phyloP scores from a whole-genome alignment of 2,329 filamentous ascomycete genomes.

The Fusarium subtropicale region DNA sequence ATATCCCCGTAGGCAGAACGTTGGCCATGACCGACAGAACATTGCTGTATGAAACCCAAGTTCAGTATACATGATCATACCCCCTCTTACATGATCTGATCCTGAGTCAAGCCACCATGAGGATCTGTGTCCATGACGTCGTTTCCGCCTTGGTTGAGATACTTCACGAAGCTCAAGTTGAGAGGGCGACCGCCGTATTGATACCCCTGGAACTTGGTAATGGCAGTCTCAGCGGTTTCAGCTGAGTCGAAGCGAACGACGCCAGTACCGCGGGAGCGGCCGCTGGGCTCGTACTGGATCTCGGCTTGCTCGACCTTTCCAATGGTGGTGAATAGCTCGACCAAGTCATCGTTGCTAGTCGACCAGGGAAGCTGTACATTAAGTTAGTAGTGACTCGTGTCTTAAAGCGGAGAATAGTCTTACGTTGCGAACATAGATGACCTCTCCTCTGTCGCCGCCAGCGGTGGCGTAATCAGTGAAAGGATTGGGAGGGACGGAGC shows the following conservation, averaged over 20 bases:
- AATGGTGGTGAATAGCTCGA: conserved; percentile 97
- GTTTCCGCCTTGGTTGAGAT: conserved; percentile 75
- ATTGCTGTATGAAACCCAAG: conserved; percentile 12
- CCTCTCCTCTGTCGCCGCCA: conserved; percentile 83
- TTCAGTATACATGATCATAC: conserved; percentile 25
- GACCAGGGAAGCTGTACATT: conserved; percentile 88
- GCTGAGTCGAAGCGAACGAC: conserved; percentile 92
- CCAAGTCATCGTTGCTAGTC: conserved; percentile 96
- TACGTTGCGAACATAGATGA: conserved; percentile 97
- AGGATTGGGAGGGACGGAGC: conserved; percentile 76
- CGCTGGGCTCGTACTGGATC: conserved; percentile 98
- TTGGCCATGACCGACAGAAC: conserved; percentile 17
- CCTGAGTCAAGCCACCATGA: conserved; percentile 84
- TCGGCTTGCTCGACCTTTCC: conserved; percentile 99
- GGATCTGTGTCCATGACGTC: conserved; percentile 88
- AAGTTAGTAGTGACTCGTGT: conserved; percentile 34
- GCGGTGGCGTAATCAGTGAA: conserved; percentile 94
- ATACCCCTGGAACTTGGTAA: conserved; percentile 97
- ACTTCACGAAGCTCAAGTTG: conserved; percentile 93
- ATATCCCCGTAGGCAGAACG: conserved; percentile 16
- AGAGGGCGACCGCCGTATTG: conserved; percentile 96
- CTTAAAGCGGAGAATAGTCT: conserved; percentile 55
- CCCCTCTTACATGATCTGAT: conserved; percentile 87
- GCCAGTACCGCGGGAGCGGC: conserved; percentile 92
- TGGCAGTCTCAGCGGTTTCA: conserved; percentile 90